phyloP scores from a whole-genome alignment of 2,329 filamentous ascomycete genomes.

The Fusarium luffae region DNA sequence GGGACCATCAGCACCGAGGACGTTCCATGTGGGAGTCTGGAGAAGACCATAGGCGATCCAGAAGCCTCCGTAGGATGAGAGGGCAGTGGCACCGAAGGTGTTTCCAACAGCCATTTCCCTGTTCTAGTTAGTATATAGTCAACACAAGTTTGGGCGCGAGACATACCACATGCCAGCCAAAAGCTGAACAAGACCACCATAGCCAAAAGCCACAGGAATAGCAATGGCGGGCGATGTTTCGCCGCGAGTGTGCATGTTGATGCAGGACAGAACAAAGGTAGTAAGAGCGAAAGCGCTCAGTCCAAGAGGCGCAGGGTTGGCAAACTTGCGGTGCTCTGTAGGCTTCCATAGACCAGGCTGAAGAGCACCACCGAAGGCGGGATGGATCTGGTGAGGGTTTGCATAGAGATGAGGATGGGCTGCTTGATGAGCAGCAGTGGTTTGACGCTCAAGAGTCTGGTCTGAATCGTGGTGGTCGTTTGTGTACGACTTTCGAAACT shows the following conservation, averaged over 20 bases:
- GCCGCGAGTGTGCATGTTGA: slow-evolving; percentile 75
- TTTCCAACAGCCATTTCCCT: slow-evolving; percentile 91
- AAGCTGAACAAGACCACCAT: slow-evolving; percentile 79
- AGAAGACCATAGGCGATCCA: slow-evolving; percentile 82
- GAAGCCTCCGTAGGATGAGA: slow-evolving; percentile 86
- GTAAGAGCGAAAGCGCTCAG: slow-evolving; percentile 84
- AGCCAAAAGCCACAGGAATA: slow-evolving; percentile 75
- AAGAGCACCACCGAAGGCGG: slow-evolving; percentile 76
- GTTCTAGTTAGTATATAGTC: slow-evolving; percentile 8
- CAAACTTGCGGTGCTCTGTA: slow-evolving; percentile 75
- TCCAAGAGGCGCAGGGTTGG: slow-evolving; percentile 82
- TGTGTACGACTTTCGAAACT: slow-evolving; percentile 8
- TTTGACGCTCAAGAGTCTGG: slow-evolving; percentile 42
- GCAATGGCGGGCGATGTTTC: slow-evolving; percentile 73
- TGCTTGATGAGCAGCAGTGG: slow-evolving; percentile 28
- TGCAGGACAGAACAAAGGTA: slow-evolving; percentile 79
- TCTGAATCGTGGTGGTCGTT: slow-evolving; percentile 42
- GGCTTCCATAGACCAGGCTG: slow-evolving; percentile 76
- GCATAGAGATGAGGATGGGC: slow-evolving; percentile 45
- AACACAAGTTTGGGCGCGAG: not conserved
- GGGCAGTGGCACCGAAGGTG: slow-evolving; percentile 84
- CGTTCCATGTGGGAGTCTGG: slow-evolving; percentile 73
- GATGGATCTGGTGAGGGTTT: slow-evolving; percentile 47
- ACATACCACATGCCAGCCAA: slow-evolving; percentile 88
- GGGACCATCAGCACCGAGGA: slow-evolving; percentile 58